Evolutionary conservation across 345 rosid genomes (phyloP), one percentile per base, ranked within the genome.

Genomic region (Brassica cretica): DNA sequence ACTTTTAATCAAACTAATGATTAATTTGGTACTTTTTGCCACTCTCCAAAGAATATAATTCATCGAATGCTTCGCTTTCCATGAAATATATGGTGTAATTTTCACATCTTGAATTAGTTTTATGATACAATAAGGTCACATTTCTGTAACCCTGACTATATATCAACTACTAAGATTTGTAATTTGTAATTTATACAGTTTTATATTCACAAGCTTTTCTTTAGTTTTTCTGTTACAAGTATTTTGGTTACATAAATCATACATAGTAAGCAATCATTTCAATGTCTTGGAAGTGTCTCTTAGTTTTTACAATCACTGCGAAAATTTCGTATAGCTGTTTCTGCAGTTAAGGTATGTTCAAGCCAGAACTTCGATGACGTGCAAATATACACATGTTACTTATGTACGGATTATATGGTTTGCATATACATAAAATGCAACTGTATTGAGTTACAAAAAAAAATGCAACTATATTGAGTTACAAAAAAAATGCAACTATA

Each of bases 1-100:
- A 73, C 82, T 73, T 72, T 73, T 67, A 67, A 73, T 60, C 60
- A 61, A 67, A 49, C 64, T 73, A 73, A 73, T 78, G 65, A 73
- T 73, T 59, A 41, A 8, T 39, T 76, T 27, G 14, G 3, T 37
- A 66, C 60, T 41, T 41, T 59, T 58, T 58, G 66, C 16, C 66
- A 75, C 59, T 65, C 71, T 15, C 71, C 71, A 74, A 51, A 53
- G 64, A 74, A 35, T 14, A 24, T 21, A 21, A 14, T 51, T 64
- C 53, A 49, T 14, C n/a, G 55, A 65, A 32, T 65, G 58, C 4
- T 74, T 24, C 27, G 24, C 5, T 49, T 41, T 32, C 70, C 69
- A 33, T 64, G 25, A 30, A 63, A 64, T 49, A 29, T 32, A 64
- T 64, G 24, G 8, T 74, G 4, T 74, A 8, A 49, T 19, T 74